A percentile compares a stretch with the other conserved stretches of the same genome.
phyloP scores from a whole-genome alignment of 1,139 yeast genomes.

The Hansenula lynferdii region DNA sequence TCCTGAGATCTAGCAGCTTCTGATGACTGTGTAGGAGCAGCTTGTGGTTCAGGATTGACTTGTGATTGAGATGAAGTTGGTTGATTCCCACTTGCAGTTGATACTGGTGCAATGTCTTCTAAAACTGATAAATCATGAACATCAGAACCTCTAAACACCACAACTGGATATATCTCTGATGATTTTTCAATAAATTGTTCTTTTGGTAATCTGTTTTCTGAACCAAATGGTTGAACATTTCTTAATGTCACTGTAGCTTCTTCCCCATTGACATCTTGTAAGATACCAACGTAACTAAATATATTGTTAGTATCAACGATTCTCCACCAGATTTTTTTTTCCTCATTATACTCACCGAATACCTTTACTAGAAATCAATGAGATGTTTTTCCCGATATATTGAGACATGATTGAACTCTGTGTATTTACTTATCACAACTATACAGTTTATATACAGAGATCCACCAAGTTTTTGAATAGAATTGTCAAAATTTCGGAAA shows the following conservation, averaged over 20 bases:
- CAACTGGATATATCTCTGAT: constrained; percentile 67
- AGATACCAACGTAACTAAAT: constrained; percentile 72
- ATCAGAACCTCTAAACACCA: constrained; percentile 88
- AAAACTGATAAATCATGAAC: constrained; percentile 86
- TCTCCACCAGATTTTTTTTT: background rate
- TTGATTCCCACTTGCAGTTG: constrained; percentile 24
- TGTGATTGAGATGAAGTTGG: constrained; percentile 28
- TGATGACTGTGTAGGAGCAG: constrained; percentile 16
- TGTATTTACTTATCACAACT: no score
- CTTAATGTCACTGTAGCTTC: constrained; percentile 86
- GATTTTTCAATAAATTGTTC: no score
- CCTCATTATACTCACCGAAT: constrained; percentile 51
- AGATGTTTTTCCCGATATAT: constrained; percentile 88
- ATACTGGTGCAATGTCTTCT: constrained; percentile 53
- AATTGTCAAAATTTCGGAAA: no score
- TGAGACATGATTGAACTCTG: constrained; percentile 57
- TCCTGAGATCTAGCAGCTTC: constrained; percentile 37
- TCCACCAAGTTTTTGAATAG: no score
- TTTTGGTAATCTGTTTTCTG: constrained; percentile 91
- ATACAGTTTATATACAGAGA: no score
- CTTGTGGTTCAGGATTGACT: constrained; percentile 14
- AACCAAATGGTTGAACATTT: constrained; percentile 82
- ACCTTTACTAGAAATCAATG: constrained; percentile 83
- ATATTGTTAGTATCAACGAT: background rate
- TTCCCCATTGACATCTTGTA: constrained; percentile 85